Evolutionary conservation across 257 asterid genomes (phyloP), one percentile per base, ranked within the genome.

Genomic region (Primulina tabacum): DNA sequence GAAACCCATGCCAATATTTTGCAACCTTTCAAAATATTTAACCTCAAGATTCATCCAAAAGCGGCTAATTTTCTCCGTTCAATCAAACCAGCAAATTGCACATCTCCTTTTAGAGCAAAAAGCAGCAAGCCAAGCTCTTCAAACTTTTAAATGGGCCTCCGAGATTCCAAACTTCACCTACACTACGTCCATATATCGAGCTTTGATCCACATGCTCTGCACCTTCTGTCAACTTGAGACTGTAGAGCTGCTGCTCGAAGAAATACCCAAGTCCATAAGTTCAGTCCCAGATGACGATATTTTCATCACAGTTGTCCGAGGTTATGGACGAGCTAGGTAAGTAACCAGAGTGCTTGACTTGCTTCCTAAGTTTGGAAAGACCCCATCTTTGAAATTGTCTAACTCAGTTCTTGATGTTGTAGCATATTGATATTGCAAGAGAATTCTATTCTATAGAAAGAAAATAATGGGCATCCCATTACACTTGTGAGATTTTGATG

Each of bases 61-160:
- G 40, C 47, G 21, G 8, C 33, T 21, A n/a, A 60, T 69, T 76
- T 29, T 61, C 66, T 65, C 71, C 69, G 50, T 65, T 65, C 87
- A 71, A 74, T 74, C 87, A 60, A 74, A 83, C 72, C 75, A 86
- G 64, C 93, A 89, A 80, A 86, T 91, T 67, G 60, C 84, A 73
- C 79, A 71, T 60, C 95, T 94, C 75, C 82, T 89, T 67, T 74
- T 89, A 30, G 97, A 89, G 60, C 96, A 94, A 71, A 89, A 85
- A 77, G 79, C 97, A 55, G 87, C 86, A 29, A 55, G 62, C 26
- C 80, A 84, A 85, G 95, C 92, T 52, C 85, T 89, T 80, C 81
- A 86, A 77, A 89, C 99, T 76, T 94, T 91, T 87, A 84, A 85
- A 81, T 91, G 97, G 97, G 97, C 97, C 50, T 81, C 97, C n/a